Conservation (phyloP, 1,284 basidiomycete genomes). For the Mycena sp. region DNA sequence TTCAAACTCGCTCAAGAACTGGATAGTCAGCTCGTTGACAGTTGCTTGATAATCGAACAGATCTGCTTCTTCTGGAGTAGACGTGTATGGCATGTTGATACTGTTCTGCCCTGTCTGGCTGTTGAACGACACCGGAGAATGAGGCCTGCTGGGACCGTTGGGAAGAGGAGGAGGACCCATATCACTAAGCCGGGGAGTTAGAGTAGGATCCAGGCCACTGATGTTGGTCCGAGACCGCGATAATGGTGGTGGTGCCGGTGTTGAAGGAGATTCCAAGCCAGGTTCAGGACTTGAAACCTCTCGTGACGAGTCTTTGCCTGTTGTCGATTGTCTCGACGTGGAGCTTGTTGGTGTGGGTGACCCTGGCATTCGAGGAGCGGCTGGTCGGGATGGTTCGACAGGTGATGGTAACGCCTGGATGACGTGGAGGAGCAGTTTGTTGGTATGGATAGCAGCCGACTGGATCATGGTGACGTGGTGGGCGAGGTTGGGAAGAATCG, state of each 20-base stretch:
- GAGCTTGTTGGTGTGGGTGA: constrained; percentile 61
- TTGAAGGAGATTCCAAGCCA: constrained; percentile 37
- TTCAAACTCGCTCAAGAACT: constrained; percentile 96
- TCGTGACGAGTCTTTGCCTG: constrained; percentile 48
- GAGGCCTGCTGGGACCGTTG: constrained; percentile 56
- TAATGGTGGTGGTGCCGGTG: neutral
- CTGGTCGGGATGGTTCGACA: constrained; percentile 59
- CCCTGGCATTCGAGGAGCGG: constrained; percentile 46
- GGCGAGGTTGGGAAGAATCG: constrained; percentile 94
- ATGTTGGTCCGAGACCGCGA: constrained; percentile 31
- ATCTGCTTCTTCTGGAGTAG: constrained; percentile 68
- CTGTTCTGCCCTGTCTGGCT: constrained; percentile 49
- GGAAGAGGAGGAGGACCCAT: constrained; percentile 31
- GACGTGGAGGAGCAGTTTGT: constrained; percentile 85
- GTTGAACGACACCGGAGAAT: constrained; percentile 60
- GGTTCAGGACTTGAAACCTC: constrained; percentile 59
- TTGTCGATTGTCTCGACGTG: constrained; percentile 58
- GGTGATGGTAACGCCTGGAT: constrained; percentile 88
- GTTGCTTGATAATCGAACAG: constrained; percentile 93
- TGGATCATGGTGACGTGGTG: constrained; percentile 93
- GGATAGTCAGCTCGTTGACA: constrained; percentile 91
- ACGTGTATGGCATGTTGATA: constrained; percentile 34
- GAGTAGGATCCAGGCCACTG: constrained; percentile 41
- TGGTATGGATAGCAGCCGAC: constrained; percentile 86
- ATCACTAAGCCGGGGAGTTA: constrained; percentile 40